A percentile compares a stretch with the other conserved stretches of the same genome.
Evolutionary conservation across 331 rosid genomes (phyloP).

Genomic region (Quercus lobata): DNA sequence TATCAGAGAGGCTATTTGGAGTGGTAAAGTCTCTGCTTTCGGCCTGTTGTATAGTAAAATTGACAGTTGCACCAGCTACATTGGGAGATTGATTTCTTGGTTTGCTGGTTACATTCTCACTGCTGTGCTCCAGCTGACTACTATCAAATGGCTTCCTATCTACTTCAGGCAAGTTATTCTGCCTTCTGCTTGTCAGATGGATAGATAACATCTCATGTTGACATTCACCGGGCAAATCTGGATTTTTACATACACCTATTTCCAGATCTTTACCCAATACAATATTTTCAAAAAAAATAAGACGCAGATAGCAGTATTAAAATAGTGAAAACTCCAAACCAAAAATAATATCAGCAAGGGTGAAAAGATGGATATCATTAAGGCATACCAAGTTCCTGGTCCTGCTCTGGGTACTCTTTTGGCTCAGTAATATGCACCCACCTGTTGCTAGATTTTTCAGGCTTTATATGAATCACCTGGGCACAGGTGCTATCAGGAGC

Average conservation of each 20-base stretch:
- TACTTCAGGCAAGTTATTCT: slow-evolving; percentile 21
- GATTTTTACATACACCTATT: slow-evolving; percentile 30
- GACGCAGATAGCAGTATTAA: neutral
- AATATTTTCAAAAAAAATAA: slow-evolving; percentile 34
- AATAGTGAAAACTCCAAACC: slow-evolving; percentile 11
- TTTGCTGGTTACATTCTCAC: slow-evolving; percentile 26
- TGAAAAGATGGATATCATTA: slow-evolving; percentile 1
- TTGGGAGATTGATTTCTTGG: slow-evolving; percentile 24
- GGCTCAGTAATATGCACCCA: slow-evolving; percentile 33
- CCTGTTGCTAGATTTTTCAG: slow-evolving; percentile 30
- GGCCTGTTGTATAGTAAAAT: slow-evolving; percentile 33
- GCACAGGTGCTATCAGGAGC: slow-evolving; percentile 52
- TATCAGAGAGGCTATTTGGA: slow-evolving; percentile 34
- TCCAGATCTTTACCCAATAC: slow-evolving; percentile 47
- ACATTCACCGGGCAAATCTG: slow-evolving; percentile 15
- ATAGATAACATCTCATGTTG: slow-evolving; percentile 28
- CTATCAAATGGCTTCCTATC: slow-evolving; percentile 31
- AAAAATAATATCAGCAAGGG: neutral
- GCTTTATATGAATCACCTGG: slow-evolving; percentile 40
- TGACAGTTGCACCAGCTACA: slow-evolving; percentile 22
- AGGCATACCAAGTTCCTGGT: slow-evolving; percentile 44
- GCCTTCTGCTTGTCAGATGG: slow-evolving; percentile 30
- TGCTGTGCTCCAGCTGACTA: slow-evolving; percentile 22
- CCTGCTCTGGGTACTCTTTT: slow-evolving; percentile 38
- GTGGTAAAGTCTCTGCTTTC: slow-evolving; percentile 48